Evolutionary conservation across 495 filamentous ascomycete species (phyloP), one percentile per base, ranked within the genome.

Genomic region (Sabuloglossum arenarium): DNA sequence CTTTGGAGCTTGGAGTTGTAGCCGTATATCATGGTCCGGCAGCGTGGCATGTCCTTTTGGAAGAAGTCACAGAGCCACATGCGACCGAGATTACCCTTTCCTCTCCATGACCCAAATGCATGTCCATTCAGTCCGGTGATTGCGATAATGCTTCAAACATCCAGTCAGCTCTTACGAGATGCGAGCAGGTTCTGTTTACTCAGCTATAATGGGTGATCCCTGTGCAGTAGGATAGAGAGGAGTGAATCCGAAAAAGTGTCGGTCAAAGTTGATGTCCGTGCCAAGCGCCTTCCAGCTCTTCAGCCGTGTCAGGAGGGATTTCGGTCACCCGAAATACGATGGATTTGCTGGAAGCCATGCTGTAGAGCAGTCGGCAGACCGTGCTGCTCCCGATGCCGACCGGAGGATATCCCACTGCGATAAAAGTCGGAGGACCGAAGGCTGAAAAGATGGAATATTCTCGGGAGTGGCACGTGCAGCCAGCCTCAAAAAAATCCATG

Each of bases 61-160:
- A 65, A 52, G 27, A 66, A 60, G 54, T 66, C 61, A 14, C 59
- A 55, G 11, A 63, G 60, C 64, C 61, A 66, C 59, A 60, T 60
- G 3, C 39, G 39, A 10, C 39, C 16, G 9, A 43, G 39, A 21
- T 21, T 43, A 3, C 39, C 39, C 19, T 43, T 43, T 1, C 39
- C 39, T 21, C 39, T 43, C 39, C 39, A 43, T 2, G 39, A 43
- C 21, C 39, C 39, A 6, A 61, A 57, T 2, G 55, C 57, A 29
- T 61, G 54, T 29, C 61, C 63, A 52, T 60, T 60, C 21, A 67
- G 61, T 31, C 65, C 65, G 51, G 66, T 61, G 32, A 67, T 34
- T 21, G 65, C 62, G 39, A 67, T 55, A 24, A 67, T 63, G 25
- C 65, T 67, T 43, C 29, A 55, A 16, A 28, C 19, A 23, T 46